phyloP scores from a whole-genome alignment of 768 basidiomycete species.

The Leccinum sublutescens region DNA sequence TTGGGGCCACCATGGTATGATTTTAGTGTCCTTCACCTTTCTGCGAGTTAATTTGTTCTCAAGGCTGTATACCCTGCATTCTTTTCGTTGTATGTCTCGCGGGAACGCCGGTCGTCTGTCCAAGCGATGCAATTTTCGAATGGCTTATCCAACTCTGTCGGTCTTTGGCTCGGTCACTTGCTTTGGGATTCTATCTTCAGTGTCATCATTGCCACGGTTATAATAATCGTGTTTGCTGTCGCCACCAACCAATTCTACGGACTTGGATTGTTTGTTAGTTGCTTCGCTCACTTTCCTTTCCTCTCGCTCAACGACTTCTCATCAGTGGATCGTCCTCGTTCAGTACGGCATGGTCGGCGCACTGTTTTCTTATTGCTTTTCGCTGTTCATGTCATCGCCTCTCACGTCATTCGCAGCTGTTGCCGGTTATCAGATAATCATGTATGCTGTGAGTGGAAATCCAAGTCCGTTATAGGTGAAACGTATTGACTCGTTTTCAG shows the following conservation, averaged over 20 bases:
- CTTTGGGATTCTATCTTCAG: constrained; percentile 67
- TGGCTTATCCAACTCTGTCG: constrained; percentile 65
- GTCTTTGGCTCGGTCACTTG: constrained; percentile 78
- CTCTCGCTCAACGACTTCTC: not conserved
- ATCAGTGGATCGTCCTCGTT: constrained; percentile 68
- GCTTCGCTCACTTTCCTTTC: not conserved
- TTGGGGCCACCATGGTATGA: constrained; percentile 67
- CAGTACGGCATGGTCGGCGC: constrained; percentile 69
- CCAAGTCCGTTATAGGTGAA: not conserved
- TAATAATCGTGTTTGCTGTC: constrained; percentile 58
- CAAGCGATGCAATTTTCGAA: constrained; percentile 84
- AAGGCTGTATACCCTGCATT: constrained; percentile 81
- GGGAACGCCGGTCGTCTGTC: constrained; percentile 63
- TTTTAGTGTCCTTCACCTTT: not conserved
- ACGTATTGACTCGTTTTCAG: constrained; percentile 31
- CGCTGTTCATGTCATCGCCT: constrained; percentile 60
- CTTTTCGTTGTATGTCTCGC: constrained; percentile 73
- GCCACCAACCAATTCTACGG: constrained; percentile 64
- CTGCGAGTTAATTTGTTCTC: not conserved
- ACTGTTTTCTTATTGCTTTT: constrained; percentile 66
- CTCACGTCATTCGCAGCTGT: constrained; percentile 71
- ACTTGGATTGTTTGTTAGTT: constrained; percentile 59
- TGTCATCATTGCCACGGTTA: constrained; percentile 58
- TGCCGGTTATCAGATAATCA: constrained; percentile 71
- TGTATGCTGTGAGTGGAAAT: constrained; percentile 57